Conservation (phyloP, 2,329 filamentous ascomycete genomes). For the Monilinia vaccinii-corymbosi region DNA sequence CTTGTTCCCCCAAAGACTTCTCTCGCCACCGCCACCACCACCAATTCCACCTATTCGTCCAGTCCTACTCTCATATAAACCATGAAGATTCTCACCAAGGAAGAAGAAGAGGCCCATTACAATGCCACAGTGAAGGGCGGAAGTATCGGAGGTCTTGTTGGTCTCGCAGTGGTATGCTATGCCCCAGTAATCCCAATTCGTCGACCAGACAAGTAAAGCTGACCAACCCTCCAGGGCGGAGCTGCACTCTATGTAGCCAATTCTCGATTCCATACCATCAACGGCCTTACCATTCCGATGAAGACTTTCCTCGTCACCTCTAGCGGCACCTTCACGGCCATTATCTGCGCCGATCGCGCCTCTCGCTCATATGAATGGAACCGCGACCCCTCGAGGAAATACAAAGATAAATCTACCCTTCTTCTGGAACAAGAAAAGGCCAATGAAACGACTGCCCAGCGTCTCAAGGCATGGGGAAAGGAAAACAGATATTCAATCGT, state of each 20-base stretch:
- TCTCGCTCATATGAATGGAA: slow-evolving; percentile 61
- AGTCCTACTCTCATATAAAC: slow-evolving; percentile 2
- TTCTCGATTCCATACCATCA: slow-evolving; percentile 67
- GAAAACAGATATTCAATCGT: slow-evolving; percentile 62
- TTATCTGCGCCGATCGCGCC: slow-evolving; percentile 72
- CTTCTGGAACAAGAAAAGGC: slow-evolving; percentile 16
- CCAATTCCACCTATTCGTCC: too few relatives aligned
- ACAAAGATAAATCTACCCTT: slow-evolving; percentile 24
- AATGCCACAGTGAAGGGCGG: slow-evolving; percentile 71
- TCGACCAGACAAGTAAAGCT: slow-evolving; percentile 1
- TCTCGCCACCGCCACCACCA: background rate
- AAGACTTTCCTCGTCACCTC: slow-evolving; percentile 84
- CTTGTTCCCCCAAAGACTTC: background rate
- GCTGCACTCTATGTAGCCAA: slow-evolving; percentile 56
- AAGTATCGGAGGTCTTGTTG: slow-evolving; percentile 58
- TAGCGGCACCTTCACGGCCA: slow-evolving; percentile 72
- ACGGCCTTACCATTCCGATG: slow-evolving; percentile 77
- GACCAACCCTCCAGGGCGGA: slow-evolving; percentile 18
- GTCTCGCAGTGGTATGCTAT: slow-evolving; percentile 57
- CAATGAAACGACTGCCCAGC: slow-evolving; percentile 44
- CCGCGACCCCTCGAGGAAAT: slow-evolving; percentile 31
- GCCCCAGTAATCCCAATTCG: background rate
- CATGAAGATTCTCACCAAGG: slow-evolving; percentile 94
- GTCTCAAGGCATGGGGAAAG: slow-evolving; percentile 62
- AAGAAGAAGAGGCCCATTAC: slow-evolving; percentile 87